Base-by-base conservation (phyloP, 371 early-diverging fungal species). In the Lichtheimia corymbifera region DNA sequence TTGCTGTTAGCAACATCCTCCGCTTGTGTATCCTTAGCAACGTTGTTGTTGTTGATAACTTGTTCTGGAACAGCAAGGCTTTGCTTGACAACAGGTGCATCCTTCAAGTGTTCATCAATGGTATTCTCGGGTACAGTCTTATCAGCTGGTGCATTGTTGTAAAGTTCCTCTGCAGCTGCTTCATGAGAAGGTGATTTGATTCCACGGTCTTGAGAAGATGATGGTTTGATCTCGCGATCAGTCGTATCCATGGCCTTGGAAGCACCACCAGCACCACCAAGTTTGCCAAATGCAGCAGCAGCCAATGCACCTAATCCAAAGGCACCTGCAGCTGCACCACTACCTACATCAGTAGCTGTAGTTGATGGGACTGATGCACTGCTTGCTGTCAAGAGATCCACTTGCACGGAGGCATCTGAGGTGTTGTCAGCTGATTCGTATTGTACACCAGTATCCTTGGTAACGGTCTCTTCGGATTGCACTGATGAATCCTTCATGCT, bases 291-390 rank as follows among this genome's bases (percentile, higher is more conserved):
- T 18, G 30, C 53, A 45, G 45, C 41, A 24, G 63, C 51, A 41
- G 51, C 50, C 42, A 41, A 20, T 5, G 40, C 64, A 18, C 54
- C 58, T 14, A 55, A 40, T 47, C 54, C 53, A 58, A 27, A 18
- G 2, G 54, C 59, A 6, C 30, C 61, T 2, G n/a, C n/a, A n/a
- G n/a, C n/a, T n/a, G n/a, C 22, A 22, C 22, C 22, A 22, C 22
- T 22, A 45, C 40, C 55, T 13, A 59, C 18, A 25, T 45, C 57
- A 47, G 53, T 61, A 52, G 58, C 58, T 22, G 55, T 15, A 27
- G 14, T 52, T 13, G 35, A 35, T 35, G 35, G 35, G 5, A 35
- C 35, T 11, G 55, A 41, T n/a, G 53, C 45, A 30, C 47, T 47
- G 22, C 18, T 22, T 47, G 35, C 35, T 35, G 35, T 35, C 11